Evolutionary conservation across 108 stramenopile species (phyloP), one percentile per base, ranked within the genome.

Genomic region (Cylindrotheca closterium): DNA sequence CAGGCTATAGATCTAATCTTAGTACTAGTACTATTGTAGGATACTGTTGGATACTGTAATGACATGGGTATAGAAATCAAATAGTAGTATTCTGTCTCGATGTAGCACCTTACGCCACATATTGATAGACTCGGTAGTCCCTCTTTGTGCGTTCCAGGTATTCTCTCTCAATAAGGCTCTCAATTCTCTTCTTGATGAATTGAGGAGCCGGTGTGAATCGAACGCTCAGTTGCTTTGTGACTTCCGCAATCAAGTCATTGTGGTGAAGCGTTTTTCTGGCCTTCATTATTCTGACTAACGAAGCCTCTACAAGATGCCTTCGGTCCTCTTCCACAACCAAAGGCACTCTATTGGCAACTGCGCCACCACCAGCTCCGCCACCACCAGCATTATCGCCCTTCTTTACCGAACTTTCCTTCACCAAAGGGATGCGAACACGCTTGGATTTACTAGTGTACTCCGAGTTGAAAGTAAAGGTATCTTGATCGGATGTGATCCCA

Each of bases 211-310:
- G 96, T 4, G 77, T 68, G 68, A 97, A 97, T 12, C 95, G 81
- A 30, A 77, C 78, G 27, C 77, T 79, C 32, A 98, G 77, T 69
- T 94, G 91, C 33, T 76, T 70, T 0, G 87, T 94, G n/a, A 92
- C 92, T 79, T 97, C 96, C 0, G 94, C 93, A 57, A 98, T 85
- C 62, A 98, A 81, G 47, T 95, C 97, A 74, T 95, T 96, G 83
- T 99, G 98, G 62, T 84, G 71, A 34, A 96, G 70, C 12, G 68
- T 62, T 70, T 97, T 96, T 48, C 98, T 83, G 4, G 96, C 89
- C 79, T 98, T 98, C 98, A 98, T 98, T 63, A 98, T 96, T 51
- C 98, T 81, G 1, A 99, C 97, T 53, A 98, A 86, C 17, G 96
- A 92, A 22, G 97, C 96, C 70, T 99, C 98, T 27, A 96, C 85